Evolutionary conservation across 2,329 filamentous ascomycete genomes (phyloP), one percentile per base, ranked within the genome.

Genomic region (Dactylella cylindrospora): DNA sequence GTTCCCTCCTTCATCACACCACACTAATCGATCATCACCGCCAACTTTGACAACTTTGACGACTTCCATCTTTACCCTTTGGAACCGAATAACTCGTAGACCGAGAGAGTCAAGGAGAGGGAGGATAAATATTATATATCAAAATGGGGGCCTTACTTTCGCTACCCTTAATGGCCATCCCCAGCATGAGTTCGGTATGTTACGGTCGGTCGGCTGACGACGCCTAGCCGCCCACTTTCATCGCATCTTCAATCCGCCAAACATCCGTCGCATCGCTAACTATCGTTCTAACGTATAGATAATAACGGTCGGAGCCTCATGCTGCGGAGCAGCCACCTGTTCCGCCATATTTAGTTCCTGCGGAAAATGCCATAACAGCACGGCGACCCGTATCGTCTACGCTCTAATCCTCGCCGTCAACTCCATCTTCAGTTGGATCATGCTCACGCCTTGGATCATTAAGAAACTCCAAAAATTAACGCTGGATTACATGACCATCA

Each of bases 371-470:
- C 88, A 90, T 69, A 97, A 95, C 78, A 95, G 88, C 76, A 90
- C 97, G 76, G 90, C 90, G 53, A 98, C 93, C 68, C 88, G 93
- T 77, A 94, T 97, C 76, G 91, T 88, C 71, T 96, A 95, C 73
- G 90, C 93, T 66, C 82, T 97, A 70, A 85, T 98, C 65, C 86
- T 98, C 51, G 84, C 98, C 67, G 76, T 97, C 74, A 98, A 98
- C 79, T 96, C 91, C 59, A 95, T 97, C 66, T 73, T 97, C 45
- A 91, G 93, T 28, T 98, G 93, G 93, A 88, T 98, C 68, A 95
- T 97, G 89, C 89, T 98, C 76, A 98, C 93, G 17, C 88, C 90
- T 47, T 98, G 93, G 93, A 93, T 93, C 26, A 88, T 98, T 72
- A 88, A 95, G 70, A 97, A 97, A 73, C 79, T 98, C 4, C 84